Base-by-base conservation (phyloP, 2,329 filamentous ascomycete genomes). In the Corniculantispora saksenae region DNA sequence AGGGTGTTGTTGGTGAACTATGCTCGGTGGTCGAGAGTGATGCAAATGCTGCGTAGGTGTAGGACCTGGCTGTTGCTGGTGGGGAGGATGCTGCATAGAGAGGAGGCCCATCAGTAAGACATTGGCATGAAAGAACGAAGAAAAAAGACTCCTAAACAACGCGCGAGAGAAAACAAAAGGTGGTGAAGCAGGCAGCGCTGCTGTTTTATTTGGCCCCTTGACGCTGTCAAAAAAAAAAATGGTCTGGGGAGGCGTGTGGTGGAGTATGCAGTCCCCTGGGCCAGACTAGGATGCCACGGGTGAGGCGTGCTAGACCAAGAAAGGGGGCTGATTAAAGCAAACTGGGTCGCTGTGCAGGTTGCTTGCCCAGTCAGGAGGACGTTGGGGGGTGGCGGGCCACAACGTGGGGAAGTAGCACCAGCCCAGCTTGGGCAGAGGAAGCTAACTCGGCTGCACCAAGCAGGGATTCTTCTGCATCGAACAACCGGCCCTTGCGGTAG, bases 11-110 rank as follows among this genome's bases (percentile, higher is more conserved):
- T 91, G 89, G 72, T 92, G 88, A 73, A 91, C 89, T 73, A 89
- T 86, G 80, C 89, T 90, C 73, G 88, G 86, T 69, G 90, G 88
- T 76, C 91, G 87, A 72, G 89, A 85, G 76, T 91, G 88, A 71
- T 91, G 90, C 70, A 90, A 85, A 75, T 91, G 83, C 74, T 86
- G 85, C 70, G 84, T 79, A 80, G 84, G 82, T 73, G 87, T 86
- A 80, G 89, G 88, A 86, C 89, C 90, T 83, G 91, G 87, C 77
- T 87, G 61, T 51, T 63, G 81, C 78, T 89, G 86, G 82, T 91
- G 89, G 81, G 88, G 85, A 82, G 91, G 89, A 85, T 91, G 89
- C 89, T 92, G 87, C 84, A 86, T 85, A 83, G 81, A 84, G 80
- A 82, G 82, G 78, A 84, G 78, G 80, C 82, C 80, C 81, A 85